Evolutionary conservation across 257 asterid genomes (phyloP), one percentile per base, ranked within the genome.

Genomic region (Oldenlandia corymbosa): DNA sequence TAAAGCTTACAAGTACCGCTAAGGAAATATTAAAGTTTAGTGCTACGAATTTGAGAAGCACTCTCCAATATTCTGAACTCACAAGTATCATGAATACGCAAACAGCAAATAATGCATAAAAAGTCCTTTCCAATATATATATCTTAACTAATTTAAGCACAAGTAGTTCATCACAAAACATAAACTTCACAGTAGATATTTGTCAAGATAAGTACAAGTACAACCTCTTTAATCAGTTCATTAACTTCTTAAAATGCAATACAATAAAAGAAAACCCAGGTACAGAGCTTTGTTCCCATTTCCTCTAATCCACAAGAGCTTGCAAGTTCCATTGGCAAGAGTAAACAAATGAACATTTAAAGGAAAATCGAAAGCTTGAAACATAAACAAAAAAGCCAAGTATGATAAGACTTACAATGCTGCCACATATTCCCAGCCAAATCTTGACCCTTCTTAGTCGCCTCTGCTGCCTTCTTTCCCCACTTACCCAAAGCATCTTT

Each of bases 391-490:
- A n/a, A n/a, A 39, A 46, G 68, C 39, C 27, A 60, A 69, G 49
- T 60, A 69, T 45, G 48, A 48, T 1, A 48, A 70, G 54, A 63
- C 99, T 83, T 74, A 93, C 99, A 73, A 75, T 93, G 99, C 82
- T 93, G 98, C 98, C 98, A 91, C 65, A 91, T 88, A 71, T 91
- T 91, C 41, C 94, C 98, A 9, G 98, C 98, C 52, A 91, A 64
- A 73, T 88, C 96, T 82, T 88, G 96, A 46, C 96, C 95, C 82
- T 86, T 88, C 75, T 73, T 86, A 0, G 94, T 76, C 47, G 95
- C 90, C 68, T 91, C 98, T 51, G 96, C 98, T 5, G 88, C 91
- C 80, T 68, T 86, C 81, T 83, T 88, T 76, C 96, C 90, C 96
- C 95, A 91, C 78, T 76, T 86, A 68, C 95, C 98, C 11, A 91